Conservation (phyloP, 768 basidiomycete genomes). For the Multifurca ochricompacta region DNA sequence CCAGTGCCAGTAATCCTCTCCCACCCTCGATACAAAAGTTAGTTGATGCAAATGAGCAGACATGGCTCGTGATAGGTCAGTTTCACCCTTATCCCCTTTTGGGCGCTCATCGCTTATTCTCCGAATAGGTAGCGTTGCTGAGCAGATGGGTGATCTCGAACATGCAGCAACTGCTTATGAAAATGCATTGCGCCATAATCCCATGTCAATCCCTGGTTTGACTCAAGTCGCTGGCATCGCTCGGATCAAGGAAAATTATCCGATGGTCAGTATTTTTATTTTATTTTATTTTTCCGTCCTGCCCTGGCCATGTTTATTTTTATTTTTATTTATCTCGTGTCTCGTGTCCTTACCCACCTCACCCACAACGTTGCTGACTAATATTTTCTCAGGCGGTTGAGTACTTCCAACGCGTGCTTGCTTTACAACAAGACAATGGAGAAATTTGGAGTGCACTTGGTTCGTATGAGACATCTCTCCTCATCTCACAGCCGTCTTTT, state of each 20-base stretch:
- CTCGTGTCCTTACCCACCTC: slow-evolving; percentile 11
- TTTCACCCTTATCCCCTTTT: slow-evolving; percentile 12
- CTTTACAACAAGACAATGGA: slow-evolving; percentile 90
- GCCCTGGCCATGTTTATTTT: slow-evolving; percentile 1
- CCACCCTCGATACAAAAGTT: slow-evolving; percentile 62
- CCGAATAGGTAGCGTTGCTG: slow-evolving; percentile 80
- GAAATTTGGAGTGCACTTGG: slow-evolving; percentile 98
- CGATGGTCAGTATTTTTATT: slow-evolving; percentile 87
- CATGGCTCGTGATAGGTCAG: slow-evolving; percentile 89
- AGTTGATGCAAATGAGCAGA: slow-evolving; percentile 83
- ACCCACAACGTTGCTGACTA: no score
- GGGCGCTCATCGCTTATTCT: slow-evolving; percentile 18
- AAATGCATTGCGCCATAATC: slow-evolving; percentile 91
- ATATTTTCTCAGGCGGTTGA: slow-evolving; percentile 70
- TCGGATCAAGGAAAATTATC: slow-evolving; percentile 95
- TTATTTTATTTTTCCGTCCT: slow-evolving; percentile 19
- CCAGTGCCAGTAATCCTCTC: slow-evolving; percentile 22
- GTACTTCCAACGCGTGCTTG: slow-evolving; percentile 89
- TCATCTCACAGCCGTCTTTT: slow-evolving; percentile 19
- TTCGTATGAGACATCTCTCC: no score
- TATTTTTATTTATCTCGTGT: no score
- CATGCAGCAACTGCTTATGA: slow-evolving; percentile 92
- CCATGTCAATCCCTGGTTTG: slow-evolving; percentile 81
- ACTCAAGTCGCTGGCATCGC: slow-evolving; percentile 94
- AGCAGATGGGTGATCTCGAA: slow-evolving; percentile 91